These are phyloP conservation scores for Hylodesmum podocarpum DNA, from an alignment of 306 rosid genomes.

Conservation along the genomic window DNA sequence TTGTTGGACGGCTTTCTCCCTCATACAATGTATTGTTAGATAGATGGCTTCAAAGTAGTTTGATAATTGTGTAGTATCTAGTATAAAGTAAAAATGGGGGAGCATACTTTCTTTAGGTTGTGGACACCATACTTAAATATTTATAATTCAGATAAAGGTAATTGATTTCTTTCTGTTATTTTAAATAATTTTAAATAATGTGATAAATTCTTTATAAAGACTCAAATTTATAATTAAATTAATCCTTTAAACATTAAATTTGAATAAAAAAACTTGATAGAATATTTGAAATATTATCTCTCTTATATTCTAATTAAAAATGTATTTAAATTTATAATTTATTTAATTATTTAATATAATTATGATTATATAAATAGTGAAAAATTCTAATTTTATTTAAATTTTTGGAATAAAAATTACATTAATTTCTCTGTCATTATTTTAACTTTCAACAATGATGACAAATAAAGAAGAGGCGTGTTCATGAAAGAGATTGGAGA, in stretches of 20 bases:
- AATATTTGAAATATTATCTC: too few species aligned
- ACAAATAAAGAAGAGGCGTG: background rate
- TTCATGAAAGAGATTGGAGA: slow-evolving; percentile 24
- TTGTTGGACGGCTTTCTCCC: background rate
- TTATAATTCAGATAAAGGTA: background rate
- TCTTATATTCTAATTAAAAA: too few species aligned
- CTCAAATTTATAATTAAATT: background rate
- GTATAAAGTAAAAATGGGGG: background rate
- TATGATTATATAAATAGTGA: too few species aligned
- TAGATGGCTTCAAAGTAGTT: background rate
- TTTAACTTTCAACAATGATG: background rate
- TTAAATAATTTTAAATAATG: background rate
- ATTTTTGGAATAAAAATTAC: background rate
- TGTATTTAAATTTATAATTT: too few species aligned
- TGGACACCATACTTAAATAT: background rate
- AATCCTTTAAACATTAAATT: background rate
- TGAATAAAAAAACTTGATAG: too few species aligned
- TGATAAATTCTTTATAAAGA: too few species aligned
- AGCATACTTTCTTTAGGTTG: too few species aligned
- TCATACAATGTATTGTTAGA: too few species aligned
- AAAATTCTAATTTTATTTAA: too few species aligned
- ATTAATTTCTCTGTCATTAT: background rate
- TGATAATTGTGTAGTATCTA: background rate
- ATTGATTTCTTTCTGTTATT: background rate
- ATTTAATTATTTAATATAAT: too few species aligned